These are phyloP conservation scores for Thermothielavioides terrestris DNA, from an alignment of 495 filamentous ascomycete species.

Conservation along the genomic window DNA sequence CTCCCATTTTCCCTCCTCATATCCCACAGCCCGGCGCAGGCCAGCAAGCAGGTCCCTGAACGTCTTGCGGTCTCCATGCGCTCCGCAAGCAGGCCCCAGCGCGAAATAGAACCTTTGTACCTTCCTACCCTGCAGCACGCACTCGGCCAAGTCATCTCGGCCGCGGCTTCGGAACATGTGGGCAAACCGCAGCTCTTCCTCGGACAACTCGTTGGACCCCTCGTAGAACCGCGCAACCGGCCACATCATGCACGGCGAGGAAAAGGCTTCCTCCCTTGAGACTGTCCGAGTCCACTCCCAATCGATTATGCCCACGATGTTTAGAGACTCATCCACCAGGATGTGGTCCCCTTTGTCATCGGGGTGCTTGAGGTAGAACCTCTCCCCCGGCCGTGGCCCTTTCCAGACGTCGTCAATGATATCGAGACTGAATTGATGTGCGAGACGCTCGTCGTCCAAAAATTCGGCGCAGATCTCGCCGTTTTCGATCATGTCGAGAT, in stretches of 20 bases:
- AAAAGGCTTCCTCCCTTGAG: constrained; percentile 30
- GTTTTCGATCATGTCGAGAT: background rate
- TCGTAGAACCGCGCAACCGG: constrained; percentile 36
- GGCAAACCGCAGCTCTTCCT: constrained; percentile 31
- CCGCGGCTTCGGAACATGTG: constrained; percentile 25
- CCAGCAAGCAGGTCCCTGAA: background rate
- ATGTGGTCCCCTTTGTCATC: constrained; percentile 42
- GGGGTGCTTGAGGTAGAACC: constrained; percentile 36
- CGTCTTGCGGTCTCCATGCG: background rate
- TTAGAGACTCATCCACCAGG: constrained; percentile 34
- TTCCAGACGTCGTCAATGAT: background rate
- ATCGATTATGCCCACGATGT: constrained; percentile 40
- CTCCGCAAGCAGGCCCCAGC: background rate
- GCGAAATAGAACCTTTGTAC: background rate
- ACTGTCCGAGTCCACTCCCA: constrained; percentile 32
- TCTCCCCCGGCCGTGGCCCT: background rate
- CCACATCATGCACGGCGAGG: constrained; percentile 35
- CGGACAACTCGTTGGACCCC: constrained; percentile 25
- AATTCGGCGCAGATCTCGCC: background rate
- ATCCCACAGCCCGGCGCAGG: background rate
- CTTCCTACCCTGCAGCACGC: background rate
- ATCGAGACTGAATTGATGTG: background rate
- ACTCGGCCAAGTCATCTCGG: constrained; percentile 7
- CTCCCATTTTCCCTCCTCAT: background rate
- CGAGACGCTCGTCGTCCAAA: background rate